These are phyloP conservation scores for Termitomyces sp. DNA, from an alignment of 768 basidiomycete genomes.

Conservation along the genomic window DNA sequence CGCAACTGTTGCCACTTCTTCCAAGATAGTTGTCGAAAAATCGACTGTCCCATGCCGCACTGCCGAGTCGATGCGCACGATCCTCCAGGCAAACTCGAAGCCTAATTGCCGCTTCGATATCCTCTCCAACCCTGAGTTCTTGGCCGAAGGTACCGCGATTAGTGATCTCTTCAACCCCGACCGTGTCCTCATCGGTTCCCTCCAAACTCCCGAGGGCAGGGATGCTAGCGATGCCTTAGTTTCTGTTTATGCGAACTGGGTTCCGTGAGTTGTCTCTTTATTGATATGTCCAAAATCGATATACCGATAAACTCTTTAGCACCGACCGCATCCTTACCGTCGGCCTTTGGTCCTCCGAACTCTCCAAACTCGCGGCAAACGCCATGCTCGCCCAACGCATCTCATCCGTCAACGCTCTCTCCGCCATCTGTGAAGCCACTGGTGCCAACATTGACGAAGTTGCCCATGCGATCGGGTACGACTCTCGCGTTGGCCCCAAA, in stretches of 20 bases:
- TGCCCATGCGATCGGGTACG: slow-evolving; percentile 88
- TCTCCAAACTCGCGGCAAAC: slow-evolving; percentile 97
- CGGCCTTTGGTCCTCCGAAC: slow-evolving; percentile 97
- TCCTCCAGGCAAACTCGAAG: slow-evolving; percentile 97
- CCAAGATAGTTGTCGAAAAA: slow-evolving; percentile 99
- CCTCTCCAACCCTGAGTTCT: slow-evolving; percentile 98
- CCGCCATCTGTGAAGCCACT: slow-evolving; percentile 97
- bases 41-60: slow-evolving; percentile 99
- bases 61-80: slow-evolving; percentile 98
- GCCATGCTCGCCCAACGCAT: slow-evolving; percentile 99
- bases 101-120: slow-evolving; percentile 92
- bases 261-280: slow-evolving; percentile 56
- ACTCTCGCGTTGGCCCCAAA: slow-evolving; percentile 88
- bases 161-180: slow-evolving; percentile 84
- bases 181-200: slow-evolving; percentile 94
- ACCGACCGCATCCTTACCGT: slow-evolving; percentile 82
- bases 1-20: slow-evolving; percentile 81
- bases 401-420: slow-evolving; percentile 96
- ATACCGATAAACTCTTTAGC: slow-evolving; percentile 26
- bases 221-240: slow-evolving; percentile 72
- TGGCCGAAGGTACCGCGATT: slow-evolving; percentile 98
- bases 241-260: slow-evolving; percentile 94
- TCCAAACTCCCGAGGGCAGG: slow-evolving; percentile 83
- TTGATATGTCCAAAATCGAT: background rate
- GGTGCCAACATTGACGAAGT: slow-evolving; percentile 99